Evolutionary conservation across 1,284 basidiomycete species (phyloP).

Genomic region (Cryptococcus jaspeensis): DNA sequence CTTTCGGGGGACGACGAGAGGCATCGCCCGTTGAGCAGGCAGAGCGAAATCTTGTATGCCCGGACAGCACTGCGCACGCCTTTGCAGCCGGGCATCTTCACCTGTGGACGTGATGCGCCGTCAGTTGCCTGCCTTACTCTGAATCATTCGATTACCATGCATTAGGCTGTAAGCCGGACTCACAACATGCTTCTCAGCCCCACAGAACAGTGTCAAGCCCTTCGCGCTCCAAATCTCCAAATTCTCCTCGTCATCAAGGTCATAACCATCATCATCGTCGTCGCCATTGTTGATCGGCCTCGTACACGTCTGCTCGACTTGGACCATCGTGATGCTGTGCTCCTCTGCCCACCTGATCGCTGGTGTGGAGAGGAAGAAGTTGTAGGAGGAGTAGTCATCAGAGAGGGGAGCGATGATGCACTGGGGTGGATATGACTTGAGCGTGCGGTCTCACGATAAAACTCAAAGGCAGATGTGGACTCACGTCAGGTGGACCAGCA

Average conservation of each 20-base stretch:
- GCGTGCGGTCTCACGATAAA: neutral
- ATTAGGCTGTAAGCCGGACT: neutral
- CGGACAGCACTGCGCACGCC: constrained; percentile 32
- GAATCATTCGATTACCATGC: neutral
- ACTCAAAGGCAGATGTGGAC: too few species aligned
- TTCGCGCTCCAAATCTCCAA: constrained; percentile 18
- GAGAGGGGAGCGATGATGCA: constrained; percentile 32
- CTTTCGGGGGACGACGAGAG: constrained; percentile 27
- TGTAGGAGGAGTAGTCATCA: constrained; percentile 19
- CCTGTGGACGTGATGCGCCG: constrained; percentile 8
- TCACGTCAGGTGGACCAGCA: constrained; percentile 36
- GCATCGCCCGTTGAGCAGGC: constrained; percentile 27
- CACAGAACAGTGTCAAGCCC: constrained; percentile 22
- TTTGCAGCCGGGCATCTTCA: constrained; percentile 24
- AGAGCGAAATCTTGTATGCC: constrained; percentile 38
- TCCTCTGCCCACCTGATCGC: constrained; percentile 18
- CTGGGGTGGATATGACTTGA: constrained; percentile 11
- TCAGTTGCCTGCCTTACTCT: neutral
- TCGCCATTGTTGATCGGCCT: constrained; percentile 20
- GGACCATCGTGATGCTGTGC: constrained; percentile 23
- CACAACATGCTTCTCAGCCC: constrained; percentile 19
- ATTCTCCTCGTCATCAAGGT: constrained; percentile 20
- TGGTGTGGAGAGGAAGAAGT: constrained; percentile 30
- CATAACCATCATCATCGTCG: constrained; percentile 18
- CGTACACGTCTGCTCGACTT: constrained; percentile 42